Conservation (phyloP, 768 basidiomycete genomes). For the Russula sp. region DNA sequence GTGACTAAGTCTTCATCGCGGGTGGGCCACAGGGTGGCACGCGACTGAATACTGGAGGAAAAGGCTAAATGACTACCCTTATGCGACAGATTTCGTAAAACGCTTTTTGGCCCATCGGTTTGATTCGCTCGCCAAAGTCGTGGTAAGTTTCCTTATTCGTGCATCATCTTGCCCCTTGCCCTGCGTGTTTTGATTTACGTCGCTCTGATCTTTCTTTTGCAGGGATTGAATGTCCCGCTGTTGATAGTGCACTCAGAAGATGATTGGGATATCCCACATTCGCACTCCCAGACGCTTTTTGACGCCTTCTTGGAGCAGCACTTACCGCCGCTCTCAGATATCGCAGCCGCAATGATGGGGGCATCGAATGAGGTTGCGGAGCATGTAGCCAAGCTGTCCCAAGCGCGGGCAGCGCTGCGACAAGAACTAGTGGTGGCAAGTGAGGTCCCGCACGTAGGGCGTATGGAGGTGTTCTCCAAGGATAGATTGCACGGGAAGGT, state of each 20-base stretch:
- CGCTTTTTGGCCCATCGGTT: constrained; percentile 52
- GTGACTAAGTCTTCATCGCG: constrained; percentile 29
- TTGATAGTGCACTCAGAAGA: constrained; percentile 70
- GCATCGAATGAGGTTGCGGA: constrained; percentile 40
- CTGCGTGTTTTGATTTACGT: not conserved
- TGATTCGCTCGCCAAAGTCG: constrained; percentile 55
- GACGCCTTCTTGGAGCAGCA: constrained; percentile 57
- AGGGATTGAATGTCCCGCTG: constrained; percentile 64
- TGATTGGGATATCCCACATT: constrained; percentile 67
- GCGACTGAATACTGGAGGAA: not conserved
- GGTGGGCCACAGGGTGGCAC: not conserved
- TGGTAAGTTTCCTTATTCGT: constrained; percentile 37
- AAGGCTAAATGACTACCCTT: not conserved
- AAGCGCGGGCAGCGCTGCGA: constrained; percentile 38
- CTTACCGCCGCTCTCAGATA: constrained; percentile 41
- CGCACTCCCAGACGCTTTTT: constrained; percentile 66
- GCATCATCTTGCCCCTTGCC: too few species aligned
- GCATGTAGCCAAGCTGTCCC: constrained; percentile 35
- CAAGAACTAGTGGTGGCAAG: constrained; percentile 41
- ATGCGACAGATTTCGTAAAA: constrained; percentile 44
- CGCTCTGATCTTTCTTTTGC: not conserved
- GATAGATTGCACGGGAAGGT: constrained; percentile 38
- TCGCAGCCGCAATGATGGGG: constrained; percentile 29
- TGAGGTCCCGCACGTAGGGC: constrained; percentile 44
- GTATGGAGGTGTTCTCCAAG: constrained; percentile 48